These are phyloP conservation scores for Xylaria polymorpha DNA, from an alignment of 2,329 filamentous ascomycete species.

Conservation along the genomic window DNA sequence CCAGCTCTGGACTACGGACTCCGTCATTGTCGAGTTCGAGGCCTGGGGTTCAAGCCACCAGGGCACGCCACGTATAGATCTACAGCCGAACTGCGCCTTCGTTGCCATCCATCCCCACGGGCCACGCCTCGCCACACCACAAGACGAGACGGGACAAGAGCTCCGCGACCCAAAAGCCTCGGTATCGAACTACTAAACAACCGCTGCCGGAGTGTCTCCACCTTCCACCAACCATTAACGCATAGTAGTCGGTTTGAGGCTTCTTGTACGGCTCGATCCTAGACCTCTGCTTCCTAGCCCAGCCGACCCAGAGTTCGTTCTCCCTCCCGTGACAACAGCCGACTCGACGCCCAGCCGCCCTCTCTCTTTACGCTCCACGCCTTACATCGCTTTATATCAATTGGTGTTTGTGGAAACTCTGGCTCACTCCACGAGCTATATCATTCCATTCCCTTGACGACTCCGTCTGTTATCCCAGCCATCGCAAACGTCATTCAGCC, in stretches of 20 bases:
- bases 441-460: background rate
- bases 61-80: slow-evolving; percentile 10
- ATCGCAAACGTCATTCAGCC: background rate
- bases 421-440: background rate
- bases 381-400: background rate
- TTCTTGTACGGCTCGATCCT: slow-evolving; percentile 12
- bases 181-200: background rate
- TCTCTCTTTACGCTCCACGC: background rate
- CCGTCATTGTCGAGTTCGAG: background rate
- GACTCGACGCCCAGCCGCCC: slow-evolving; percentile 3
- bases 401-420: background rate
- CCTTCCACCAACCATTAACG: background rate
- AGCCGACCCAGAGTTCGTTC: background rate
- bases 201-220: background rate
- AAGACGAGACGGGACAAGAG: background rate
- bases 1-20: slow-evolving; percentile 1
- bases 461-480: background rate
- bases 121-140: slow-evolving; percentile 3
- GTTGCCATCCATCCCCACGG: background rate
- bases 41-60: background rate
- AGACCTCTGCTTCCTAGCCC: slow-evolving; percentile 13
- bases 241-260: background rate
- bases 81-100: background rate
- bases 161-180: slow-evolving; percentile 1
- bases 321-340: background rate